phyloP scores from a whole-genome alignment of 495 filamentous ascomycete genomes.

The Astrothelium macrocarpum region DNA sequence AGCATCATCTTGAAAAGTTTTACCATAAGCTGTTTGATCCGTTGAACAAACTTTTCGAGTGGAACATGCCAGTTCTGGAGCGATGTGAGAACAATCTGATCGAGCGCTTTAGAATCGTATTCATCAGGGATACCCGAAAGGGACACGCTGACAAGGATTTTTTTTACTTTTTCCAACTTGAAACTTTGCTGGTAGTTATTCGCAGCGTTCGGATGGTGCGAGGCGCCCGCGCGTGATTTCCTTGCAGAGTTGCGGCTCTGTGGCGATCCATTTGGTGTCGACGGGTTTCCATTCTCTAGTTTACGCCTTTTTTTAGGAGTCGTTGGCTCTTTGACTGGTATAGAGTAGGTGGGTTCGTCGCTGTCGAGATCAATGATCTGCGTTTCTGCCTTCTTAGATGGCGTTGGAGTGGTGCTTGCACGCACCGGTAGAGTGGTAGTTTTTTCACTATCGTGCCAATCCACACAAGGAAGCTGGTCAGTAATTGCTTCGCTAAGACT shows the following conservation, averaged over 20 bases:
- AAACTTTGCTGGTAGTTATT: slow-evolving; percentile 15
- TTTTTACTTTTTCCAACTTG: slow-evolving; percentile 25
- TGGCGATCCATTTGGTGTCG: background rate
- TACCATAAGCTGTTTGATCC: slow-evolving; percentile 8
- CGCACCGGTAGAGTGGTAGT: background rate
- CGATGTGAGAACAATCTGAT: slow-evolving; percentile 19
- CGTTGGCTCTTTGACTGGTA: background rate
- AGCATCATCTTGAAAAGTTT: slow-evolving; percentile 3
- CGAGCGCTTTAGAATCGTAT: slow-evolving; percentile 29
- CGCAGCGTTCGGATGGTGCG: background rate
- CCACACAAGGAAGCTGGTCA: slow-evolving; percentile 15
- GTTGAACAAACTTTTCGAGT: slow-evolving; percentile 10
- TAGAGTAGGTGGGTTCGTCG: slow-evolving; percentile 7
- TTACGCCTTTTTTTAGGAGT: slow-evolving; percentile 16
- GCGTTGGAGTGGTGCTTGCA: background rate
- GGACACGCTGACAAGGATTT: slow-evolving; percentile 27
- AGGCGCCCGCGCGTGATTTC: background rate
- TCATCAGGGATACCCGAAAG: slow-evolving; percentile 28
- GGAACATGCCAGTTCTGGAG: slow-evolving; percentile 12
- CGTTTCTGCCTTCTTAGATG: slow-evolving; percentile 5
- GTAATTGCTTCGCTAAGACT: slow-evolving; percentile 16
- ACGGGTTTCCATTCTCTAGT: slow-evolving; percentile 6
- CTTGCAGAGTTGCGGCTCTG: background rate
- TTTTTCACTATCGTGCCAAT: background rate
- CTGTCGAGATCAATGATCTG: background rate